phyloP scores from a whole-genome alignment of 768 basidiomycete species.

The Collybiopsis confluens region DNA sequence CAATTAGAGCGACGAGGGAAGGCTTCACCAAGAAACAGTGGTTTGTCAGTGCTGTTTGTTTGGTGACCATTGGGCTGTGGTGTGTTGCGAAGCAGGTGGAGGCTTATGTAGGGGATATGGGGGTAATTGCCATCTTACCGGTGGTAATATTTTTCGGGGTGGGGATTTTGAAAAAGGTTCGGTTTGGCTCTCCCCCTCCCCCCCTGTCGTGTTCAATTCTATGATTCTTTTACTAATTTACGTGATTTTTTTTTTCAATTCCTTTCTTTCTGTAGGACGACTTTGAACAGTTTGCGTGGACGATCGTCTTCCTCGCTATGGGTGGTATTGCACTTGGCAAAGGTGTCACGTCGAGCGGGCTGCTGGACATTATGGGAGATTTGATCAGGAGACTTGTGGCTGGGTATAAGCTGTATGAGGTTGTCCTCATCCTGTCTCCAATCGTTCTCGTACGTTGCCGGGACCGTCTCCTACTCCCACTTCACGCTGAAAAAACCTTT shows the following conservation, averaged over 20 bases:
- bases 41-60: conserved; percentile 81
- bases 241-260: not conserved
- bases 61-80: conserved; percentile 86
- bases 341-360: conserved; percentile 85
- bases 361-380: conserved; percentile 73
- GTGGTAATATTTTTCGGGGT: conserved; percentile 93
- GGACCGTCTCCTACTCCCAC: conserved; percentile 4
- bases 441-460: conserved; percentile 58
- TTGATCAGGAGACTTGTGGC: conserved; percentile 55
- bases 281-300: conserved; percentile 93
- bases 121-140: conserved; percentile 91
- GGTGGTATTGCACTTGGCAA: conserved; percentile 96
- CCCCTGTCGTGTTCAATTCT: too few relatives aligned
- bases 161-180: conserved; percentile 84
- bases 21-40: conserved; percentile 81
- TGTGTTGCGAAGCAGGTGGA: conserved; percentile 81
- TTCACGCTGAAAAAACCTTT: conserved; percentile 20
- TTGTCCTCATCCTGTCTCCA: conserved; percentile 66
- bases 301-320: conserved; percentile 95
- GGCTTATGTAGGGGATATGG: conserved; percentile 87
- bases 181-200: conserved; percentile 1
- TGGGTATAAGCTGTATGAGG: conserved; percentile 60
- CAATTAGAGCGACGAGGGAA: conserved; percentile 81
- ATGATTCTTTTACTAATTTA: too few relatives aligned
- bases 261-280: conserved; percentile 57